phyloP scores from a whole-genome alignment of 1,284 basidiomycete species.

The Malassezia furfur region DNA sequence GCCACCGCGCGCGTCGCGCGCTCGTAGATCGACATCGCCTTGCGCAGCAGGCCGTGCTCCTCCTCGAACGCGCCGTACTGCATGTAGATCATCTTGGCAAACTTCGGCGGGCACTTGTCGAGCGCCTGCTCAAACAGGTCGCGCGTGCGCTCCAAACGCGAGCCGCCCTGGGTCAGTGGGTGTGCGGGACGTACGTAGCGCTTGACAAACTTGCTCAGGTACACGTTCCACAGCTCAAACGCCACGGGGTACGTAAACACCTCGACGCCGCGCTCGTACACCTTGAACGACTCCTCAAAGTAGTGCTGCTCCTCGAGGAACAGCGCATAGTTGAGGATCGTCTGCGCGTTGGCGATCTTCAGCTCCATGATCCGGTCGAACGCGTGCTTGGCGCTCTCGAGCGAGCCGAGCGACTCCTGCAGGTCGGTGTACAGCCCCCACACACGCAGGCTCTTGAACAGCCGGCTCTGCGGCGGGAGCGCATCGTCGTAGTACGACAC shows the following conservation, averaged over 20 bases:
- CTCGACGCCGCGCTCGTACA: conserved; percentile 94
- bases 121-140: conserved; percentile 97
- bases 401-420: conserved; percentile 87
- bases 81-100: conserved; percentile 85
- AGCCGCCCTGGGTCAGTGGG: conserved; percentile 55
- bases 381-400: conserved; percentile 80
- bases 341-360: conserved; percentile 87
- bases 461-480: conserved; percentile 71
- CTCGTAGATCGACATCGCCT: conserved; percentile 91
- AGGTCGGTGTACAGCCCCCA: conserved; percentile 99
- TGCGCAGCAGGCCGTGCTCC: conserved; percentile 84
- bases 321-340: conserved; percentile 91
- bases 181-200: conserved; percentile 55
- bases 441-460: conserved; percentile 95
- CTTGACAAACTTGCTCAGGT: conserved; percentile 90
- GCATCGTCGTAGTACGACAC: conserved; percentile 91
- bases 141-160: conserved; percentile 84
- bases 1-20: conserved; percentile 76
- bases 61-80: conserved; percentile 94
- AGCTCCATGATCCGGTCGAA: conserved; percentile 96
- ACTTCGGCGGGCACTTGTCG: conserved; percentile 88
- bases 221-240: conserved; percentile 99
- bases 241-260: conserved; percentile 95
- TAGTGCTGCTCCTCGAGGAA: conserved; percentile 97
- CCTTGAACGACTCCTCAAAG: conserved; percentile 97